Base-by-base conservation (phyloP, 1,284 basidiomycete genomes). In the Ganoderma sp. region DNA sequence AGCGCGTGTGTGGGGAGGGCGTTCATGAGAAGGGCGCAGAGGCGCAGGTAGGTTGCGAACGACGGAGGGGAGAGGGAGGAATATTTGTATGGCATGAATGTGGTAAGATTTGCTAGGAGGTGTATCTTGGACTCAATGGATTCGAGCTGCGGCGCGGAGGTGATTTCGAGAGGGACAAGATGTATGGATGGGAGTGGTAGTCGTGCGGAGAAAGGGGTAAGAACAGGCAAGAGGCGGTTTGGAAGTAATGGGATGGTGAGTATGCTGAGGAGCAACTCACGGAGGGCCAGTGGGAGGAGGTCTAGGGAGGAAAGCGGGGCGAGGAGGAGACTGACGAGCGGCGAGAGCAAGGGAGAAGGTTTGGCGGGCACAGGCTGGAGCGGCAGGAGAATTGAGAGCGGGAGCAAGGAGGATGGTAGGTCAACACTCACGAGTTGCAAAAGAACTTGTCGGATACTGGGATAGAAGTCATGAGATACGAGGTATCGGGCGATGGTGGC, bases 201-300 rank as follows among this genome's bases (percentile, higher is more conserved):
- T 14, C 81, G 80, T 45, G 80, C 75, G 32, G 84, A 81, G 48
- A 89, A 75, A 28, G 78, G 74, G 61, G 79, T 78, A 61, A 92
- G 82, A 34, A 84, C 69, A 10, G 92, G 77, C 14, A 90, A 86
- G 32, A 94, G 80, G 9, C 90, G 87, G 75, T 92, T 90, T 1
- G 88, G 91, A 1, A 93, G 83, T 0, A 90, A 79, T 0, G 88
- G 88, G 58, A 93, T 84, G 7, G 87, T 84, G 64, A 92, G 80
- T 65, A 94, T 85, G 67, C 82, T 77, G 4, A 78, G 74, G 54
- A 88, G 71, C 48, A 89, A 74, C 22, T 78, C 77, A 22, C 75
- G 74, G n/a, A 76, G 65, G n/a, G 71, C 64, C 37, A 73, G 67
- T 5, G 67, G 65, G 56, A 80, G 77, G 1, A 80, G 74, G 0